Evolutionary conservation across 345 rosid species (phyloP).

Genomic region (Euphorbia tirucalli): DNA sequence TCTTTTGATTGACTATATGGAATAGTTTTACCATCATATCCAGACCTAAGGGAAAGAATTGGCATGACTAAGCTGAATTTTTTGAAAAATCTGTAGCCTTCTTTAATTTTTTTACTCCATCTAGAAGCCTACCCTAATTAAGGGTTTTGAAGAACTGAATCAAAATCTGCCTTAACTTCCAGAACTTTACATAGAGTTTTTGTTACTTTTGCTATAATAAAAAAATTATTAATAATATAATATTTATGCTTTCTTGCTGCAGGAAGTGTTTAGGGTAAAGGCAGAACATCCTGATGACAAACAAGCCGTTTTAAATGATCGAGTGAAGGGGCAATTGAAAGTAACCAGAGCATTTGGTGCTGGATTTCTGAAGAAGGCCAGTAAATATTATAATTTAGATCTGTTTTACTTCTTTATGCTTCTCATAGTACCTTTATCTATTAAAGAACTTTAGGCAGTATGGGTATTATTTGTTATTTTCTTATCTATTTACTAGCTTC

Average conservation of each 20-base stretch:
- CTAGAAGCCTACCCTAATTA: not conserved
- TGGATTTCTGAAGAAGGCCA: slow-evolving; percentile 90
- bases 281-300: slow-evolving; percentile 84
- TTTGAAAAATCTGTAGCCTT: not conserved
- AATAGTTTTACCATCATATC: too few species aligned
- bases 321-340: slow-evolving; percentile 93
- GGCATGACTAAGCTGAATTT: not conserved
- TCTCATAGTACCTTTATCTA: not conserved
- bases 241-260: slow-evolving; percentile 25
- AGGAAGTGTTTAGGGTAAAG: slow-evolving; percentile 80
- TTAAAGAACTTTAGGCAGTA: not conserved
- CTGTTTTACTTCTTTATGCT: not conserved
- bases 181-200: not conserved
- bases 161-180: not conserved
- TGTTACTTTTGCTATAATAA: not conserved
- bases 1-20: not conserved
- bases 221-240: slow-evolving; percentile 13
- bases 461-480: not conserved
- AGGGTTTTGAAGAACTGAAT: not conserved
- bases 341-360: slow-evolving; percentile 97
- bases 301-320: slow-evolving; percentile 73
- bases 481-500: not conserved
- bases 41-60: not conserved
- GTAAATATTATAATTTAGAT: slow-evolving; percentile 20
- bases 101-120: slow-evolving; percentile 1